These are phyloP conservation scores for Gentiana macrophylla DNA, from an alignment of 257 asterid species.

Conservation along the genomic window DNA sequence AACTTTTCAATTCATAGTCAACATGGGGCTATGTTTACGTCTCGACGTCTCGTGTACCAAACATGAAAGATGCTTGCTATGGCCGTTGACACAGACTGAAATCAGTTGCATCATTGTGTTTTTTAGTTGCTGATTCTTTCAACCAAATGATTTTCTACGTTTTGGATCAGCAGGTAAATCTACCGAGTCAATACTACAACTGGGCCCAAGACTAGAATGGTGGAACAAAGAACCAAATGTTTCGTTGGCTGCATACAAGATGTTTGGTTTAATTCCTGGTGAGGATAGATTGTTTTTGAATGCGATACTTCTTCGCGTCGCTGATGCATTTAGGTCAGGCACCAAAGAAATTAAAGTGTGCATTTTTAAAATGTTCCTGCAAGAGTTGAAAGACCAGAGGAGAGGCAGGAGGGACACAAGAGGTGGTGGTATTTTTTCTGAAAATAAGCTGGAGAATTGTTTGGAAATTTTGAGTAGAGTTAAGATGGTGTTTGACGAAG, in stretches of 20 bases:
- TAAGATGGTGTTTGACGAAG: constrained; percentile 67
- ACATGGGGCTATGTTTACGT: no score
- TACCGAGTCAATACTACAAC: constrained; percentile 37
- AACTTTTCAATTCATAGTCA: no score
- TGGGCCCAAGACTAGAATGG: constrained; percentile 48
- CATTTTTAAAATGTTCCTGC: constrained; percentile 49
- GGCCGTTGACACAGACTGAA: no score
- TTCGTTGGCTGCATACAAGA: constrained; percentile 38
- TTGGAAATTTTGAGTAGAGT: constrained; percentile 63
- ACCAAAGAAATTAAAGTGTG: constrained; percentile 31
- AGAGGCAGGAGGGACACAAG: constrained; percentile 8
- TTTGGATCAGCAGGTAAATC: constrained; percentile 33
- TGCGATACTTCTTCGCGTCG: constrained; percentile 62
- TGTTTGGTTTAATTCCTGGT: constrained; percentile 55
- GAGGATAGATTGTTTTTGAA: constrained; percentile 79
- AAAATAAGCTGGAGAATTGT: constrained; percentile 44
- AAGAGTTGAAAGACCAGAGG: constrained; percentile 20
- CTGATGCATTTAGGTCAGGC: constrained; percentile 64
- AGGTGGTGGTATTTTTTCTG: constrained; percentile 32
- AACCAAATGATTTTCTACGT: background rate
- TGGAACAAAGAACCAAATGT: constrained; percentile 47
- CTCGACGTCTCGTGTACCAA: no score
- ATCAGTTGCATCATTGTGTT: background rate
- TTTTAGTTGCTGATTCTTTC: background rate
- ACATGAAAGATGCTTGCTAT: no score